Base-by-base conservation (phyloP, 352 stramenopile species). In the Phytopythium cucurbitacearum region DNA sequence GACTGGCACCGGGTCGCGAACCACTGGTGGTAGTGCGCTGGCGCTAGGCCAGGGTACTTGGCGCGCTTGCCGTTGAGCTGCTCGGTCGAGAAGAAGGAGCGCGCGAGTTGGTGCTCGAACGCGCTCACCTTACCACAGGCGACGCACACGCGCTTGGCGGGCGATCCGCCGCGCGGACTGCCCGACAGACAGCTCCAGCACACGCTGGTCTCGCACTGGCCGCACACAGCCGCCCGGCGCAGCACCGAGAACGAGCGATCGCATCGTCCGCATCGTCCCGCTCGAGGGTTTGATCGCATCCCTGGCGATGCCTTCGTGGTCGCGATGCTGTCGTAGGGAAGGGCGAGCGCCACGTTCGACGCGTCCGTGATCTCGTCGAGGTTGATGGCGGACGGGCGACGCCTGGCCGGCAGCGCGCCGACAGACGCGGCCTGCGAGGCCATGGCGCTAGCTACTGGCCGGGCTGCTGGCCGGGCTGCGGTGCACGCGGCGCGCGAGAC, bases 11-110 rank as follows among this genome's bases (percentile, higher is more conserved):
- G 37, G 10, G 44, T 21, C 9, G 44, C 41, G 55, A 69, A 67
- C 62, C 62, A 69, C 15, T 54, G 35, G 5, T 53, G 62, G 28
- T 69, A 69, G 53, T 50, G 57, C 21, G 56, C 59, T 36, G 38
- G 13, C 1, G 48, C 34, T 0, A 69, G 28, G 1, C 62, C 62
- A 3, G 58, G 35, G 15, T 67, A 69, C 13, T 37, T 32, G 32
- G 47, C 58, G 21, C 62, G 48, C 46, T 63, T 69, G 5, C 58
- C 62, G 15, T 43, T 48, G 9, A 40, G n/a, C 8, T 44, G 46
- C 2, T 36, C 35, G 1, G 61, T 56, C 10, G 50, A 59, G 41
- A 69, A 69, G 42, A 57, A 69, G 7, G 53, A 43, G 34, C 56
- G 59, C 12, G 58, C 21, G 0, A 69, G 53, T 28, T 63, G 58